phyloP scores from a whole-genome alignment of 257 asterid species.

The Nicotiana undulata region DNA sequence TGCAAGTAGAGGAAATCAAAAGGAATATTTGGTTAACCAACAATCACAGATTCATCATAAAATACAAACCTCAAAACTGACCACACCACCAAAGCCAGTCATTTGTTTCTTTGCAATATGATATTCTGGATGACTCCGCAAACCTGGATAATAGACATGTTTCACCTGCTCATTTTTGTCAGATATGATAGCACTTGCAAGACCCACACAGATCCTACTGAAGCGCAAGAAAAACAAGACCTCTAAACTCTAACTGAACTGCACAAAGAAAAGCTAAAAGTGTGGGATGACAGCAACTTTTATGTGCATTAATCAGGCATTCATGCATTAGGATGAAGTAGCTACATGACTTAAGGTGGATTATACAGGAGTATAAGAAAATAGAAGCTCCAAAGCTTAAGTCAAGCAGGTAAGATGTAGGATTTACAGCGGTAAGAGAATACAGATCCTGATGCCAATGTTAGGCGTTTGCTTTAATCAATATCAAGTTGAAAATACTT shows the following conservation, averaged over 20 bases:
- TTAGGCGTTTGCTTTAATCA: not conserved
- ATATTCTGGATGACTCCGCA: conserved; percentile 87
- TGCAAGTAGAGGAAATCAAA: not conserved
- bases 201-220: not conserved
- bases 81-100: conserved; percentile 95
- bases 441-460: not conserved
- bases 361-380: not conserved
- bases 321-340: not conserved
- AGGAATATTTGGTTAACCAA: not conserved
- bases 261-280: not conserved
- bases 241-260: not conserved
- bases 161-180: conserved; percentile 40
- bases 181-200: not conserved
- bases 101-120: conserved; percentile 77
- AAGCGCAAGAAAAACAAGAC: not conserved
- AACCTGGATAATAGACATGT: conserved; percentile 80
- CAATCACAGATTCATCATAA: not conserved
- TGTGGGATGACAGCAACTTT: not conserved
- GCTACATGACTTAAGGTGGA: not conserved
- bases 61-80: conserved; percentile 83
- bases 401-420: too few species aligned
- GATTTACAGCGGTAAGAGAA: not conserved
- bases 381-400: not conserved
- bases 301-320: not conserved
- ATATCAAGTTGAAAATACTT: not conserved